Evolutionary conservation across 345 rosid species (phyloP).

Genomic region (Sisymbrium altissimum): DNA sequence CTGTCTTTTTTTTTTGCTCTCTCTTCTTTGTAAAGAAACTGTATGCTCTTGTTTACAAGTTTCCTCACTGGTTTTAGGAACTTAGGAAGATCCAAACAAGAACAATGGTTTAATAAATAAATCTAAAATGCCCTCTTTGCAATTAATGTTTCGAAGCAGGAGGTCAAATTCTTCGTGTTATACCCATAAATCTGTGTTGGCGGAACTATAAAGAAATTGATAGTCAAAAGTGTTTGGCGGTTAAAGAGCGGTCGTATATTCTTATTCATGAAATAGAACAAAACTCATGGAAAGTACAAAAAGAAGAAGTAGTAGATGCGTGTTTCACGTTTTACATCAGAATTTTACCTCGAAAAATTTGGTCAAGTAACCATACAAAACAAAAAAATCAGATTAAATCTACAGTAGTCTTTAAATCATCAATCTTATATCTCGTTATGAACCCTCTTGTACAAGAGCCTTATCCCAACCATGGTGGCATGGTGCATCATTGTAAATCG

Average conservation of each 20-base stretch:
- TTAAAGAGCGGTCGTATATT: not conserved
- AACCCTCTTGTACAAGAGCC: not conserved
- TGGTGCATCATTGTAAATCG: not conserved
- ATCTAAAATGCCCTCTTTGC: not conserved
- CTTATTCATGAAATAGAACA: not conserved
- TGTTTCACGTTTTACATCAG: not conserved
- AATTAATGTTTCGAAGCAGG: not conserved
- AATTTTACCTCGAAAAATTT: not conserved
- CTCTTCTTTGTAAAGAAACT: conserved; percentile 10
- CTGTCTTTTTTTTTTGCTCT: not conserved
- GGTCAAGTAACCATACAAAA: not conserved
- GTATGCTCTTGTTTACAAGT: conserved; percentile 4
- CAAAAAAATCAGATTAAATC: not conserved
- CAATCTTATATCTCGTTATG: not conserved
- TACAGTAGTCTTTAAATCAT: not conserved
- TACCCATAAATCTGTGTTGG: not conserved
- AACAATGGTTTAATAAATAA: not conserved
- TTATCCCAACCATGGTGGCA: not conserved
- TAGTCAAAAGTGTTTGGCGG: not conserved
- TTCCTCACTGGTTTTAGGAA: not conserved
- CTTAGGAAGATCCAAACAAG: conserved; percentile 5
- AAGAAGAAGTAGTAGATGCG: not conserved
- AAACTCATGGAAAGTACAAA: not conserved
- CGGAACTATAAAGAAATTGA: no score
- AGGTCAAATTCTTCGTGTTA: no score